Base-by-base conservation (phyloP, 768 basidiomycete genomes). In the Butyriboletus loyo region DNA sequence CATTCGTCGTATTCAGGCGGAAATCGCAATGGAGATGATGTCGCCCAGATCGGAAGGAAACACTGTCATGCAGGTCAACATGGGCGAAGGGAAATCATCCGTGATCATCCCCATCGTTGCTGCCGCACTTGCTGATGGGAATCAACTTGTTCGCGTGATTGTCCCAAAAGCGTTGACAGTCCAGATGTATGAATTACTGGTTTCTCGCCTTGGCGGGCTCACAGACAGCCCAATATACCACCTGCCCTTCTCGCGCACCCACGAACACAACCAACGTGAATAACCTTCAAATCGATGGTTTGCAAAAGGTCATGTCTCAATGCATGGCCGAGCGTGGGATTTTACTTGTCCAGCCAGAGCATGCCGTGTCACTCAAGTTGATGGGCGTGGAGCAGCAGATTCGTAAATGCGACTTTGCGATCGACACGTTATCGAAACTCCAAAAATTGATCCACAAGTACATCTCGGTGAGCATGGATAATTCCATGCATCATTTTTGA, bases 261-360 rank as follows among this genome's bases (percentile, higher is more conserved):
- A 71, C 9, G 52, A 59, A 31, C 31, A 69, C n/a, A 54, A 56
- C n/a, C 15, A 2, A 0, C 11, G 8, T 19, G 7, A 17, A 5
- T 34, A 27, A 19, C 24, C 41, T 17, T 41, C 52, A 63, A 44
- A 51, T 69, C 9, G 19, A 49, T 3, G 40, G 34, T 10, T 64
- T 78, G 17, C 54, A 55, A 11, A 22, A 40, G 19, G 49, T 81
- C 17, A 68, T 72, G 49, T 55, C 68, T 27, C 63, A 65, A 24
- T 82, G 80, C 52, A 63, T 61, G 48, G 48, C 49, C 0, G 60
- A 60, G 36, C 57, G 66, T 25, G 79, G 79, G 0, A 56, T 81
- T 11, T 59, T 80, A 4, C 61, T 81, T 4, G 58, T 65, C 14
- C 79, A 81, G 44, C 80, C 79, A 0, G 79, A 81, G 42, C 78